Conservation (phyloP, 768 basidiomycete species). For the Lepiota subincarnata region DNA sequence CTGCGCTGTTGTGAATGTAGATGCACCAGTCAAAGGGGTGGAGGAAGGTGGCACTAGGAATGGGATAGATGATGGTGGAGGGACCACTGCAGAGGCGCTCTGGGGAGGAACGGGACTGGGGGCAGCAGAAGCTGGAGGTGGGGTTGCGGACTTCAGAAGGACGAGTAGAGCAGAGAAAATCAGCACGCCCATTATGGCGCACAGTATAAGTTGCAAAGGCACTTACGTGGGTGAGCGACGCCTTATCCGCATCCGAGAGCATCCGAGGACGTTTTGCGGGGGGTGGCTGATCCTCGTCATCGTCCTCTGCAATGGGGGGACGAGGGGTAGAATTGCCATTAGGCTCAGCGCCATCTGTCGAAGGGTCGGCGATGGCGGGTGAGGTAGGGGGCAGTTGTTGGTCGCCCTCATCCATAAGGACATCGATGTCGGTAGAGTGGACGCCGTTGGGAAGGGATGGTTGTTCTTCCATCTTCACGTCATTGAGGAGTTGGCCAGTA, state of each 20-base stretch:
- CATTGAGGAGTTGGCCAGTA: constrained; percentile 38
- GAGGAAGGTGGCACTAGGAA: constrained; percentile 18
- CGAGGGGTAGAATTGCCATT: constrained; percentile 32
- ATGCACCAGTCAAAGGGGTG: constrained; percentile 18
- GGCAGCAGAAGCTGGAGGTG: constrained; percentile 59
- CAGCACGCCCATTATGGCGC: constrained; percentile 52
- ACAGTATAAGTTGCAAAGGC: constrained; percentile 34
- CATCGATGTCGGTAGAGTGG: constrained; percentile 29
- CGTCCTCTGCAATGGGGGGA: constrained; percentile 30
- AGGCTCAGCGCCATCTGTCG: constrained; percentile 32
- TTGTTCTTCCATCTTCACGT: constrained; percentile 57
- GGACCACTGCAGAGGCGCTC: constrained; percentile 1
- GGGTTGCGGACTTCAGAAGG: constrained; percentile 66
- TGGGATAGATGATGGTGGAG: constrained; percentile 18
- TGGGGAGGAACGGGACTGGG: constrained; percentile 33
- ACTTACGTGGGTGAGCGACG: constrained; percentile 59
- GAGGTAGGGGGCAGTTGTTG: constrained; percentile 36
- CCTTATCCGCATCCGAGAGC: constrained; percentile 72
- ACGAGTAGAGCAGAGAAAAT: constrained; percentile 35
- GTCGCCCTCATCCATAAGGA: constrained; percentile 39
- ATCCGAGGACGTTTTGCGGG: constrained; percentile 80
- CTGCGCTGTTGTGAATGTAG: constrained; percentile 63
- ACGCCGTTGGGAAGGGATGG: constrained; percentile 28
- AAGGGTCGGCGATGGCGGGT: constrained; percentile 33
- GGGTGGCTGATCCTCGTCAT: constrained; percentile 65